Evolutionary conservation across 441 rosid species (phyloP), one percentile per base, ranked within the genome.

Genomic region (Pelargonium australe): DNA sequence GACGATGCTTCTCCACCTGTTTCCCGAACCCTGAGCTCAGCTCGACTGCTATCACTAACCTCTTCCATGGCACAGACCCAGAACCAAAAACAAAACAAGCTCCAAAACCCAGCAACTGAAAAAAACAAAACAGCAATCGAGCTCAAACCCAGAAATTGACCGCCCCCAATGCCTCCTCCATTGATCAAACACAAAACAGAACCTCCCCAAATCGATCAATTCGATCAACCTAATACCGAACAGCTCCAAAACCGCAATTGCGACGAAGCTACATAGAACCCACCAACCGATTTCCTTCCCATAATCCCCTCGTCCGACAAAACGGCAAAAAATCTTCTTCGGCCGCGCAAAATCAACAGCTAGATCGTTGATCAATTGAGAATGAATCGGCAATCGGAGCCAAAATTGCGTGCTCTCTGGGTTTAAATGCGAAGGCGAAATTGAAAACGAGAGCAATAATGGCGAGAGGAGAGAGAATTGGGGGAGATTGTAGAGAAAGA

Each of bases 31-130:
- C 72, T 78, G 75, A 78, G 74, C 61, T 43, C 82, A 80, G 76
- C 83, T 53, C 66, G 79, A 79, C 78, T 79, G 75, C 31, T 28
- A 28, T 28, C 31, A 28, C 31, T 28, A 1, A 81, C 85, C 76
- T 79, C 96, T 80, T 86, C 96, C 97, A 91, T 84, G 63, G 55
- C 55, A 49, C 34, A 34, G 49, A 16, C 66, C 64, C 53, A 63
- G 62, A 25, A 23, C 58, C 75, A 67, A 28, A 2, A 28, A 28
- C 31, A 1, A 28, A 28, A 28, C 31, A 28, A 28, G 31, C 31
- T 28, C 78, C 68, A 68, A 68, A 70, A 67, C 31, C 31, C 31
- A 28, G 58, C 79, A 66, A 25, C 12, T 44, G 0, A 44, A 6
- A 44, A 4, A 44, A 28, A 1, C 31, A 4, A 28, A 28, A 28